Evolutionary conservation across 139 green algal species (phyloP).

Genomic region (Monoraphidium neglectum): DNA sequence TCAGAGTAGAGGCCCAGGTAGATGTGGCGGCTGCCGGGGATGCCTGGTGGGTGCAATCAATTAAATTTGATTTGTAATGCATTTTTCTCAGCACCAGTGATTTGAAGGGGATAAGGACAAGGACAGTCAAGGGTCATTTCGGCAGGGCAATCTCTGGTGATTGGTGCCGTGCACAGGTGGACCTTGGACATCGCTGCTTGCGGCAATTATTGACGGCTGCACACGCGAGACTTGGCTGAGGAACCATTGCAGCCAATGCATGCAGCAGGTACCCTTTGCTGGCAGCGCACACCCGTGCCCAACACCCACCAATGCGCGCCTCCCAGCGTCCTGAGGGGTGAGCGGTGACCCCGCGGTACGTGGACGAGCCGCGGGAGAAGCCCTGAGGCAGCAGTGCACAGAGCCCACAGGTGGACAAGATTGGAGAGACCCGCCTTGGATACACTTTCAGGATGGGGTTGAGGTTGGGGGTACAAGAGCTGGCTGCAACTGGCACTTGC

Average conservation of each 20-base stretch:
- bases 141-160: no score
- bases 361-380: constrained; percentile 83
- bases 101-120: no score
- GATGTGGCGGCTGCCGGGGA: constrained; percentile 81
- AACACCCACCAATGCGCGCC: constrained; percentile 82
- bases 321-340: constrained; percentile 89
- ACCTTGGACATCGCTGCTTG: no score
- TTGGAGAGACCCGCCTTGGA: not conserved
- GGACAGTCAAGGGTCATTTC: no score
- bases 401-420: no score
- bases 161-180: no score
- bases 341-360: constrained; percentile 83
- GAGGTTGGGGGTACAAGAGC: not conserved
- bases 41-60: no score
- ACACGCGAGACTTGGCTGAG: no score
- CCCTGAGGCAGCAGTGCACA: constrained; percentile 60
- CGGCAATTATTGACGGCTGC: no score
- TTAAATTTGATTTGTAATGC: no score
- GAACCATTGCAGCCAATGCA: no score
- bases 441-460: not conserved
- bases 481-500: not conserved
- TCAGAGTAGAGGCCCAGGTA: constrained; percentile 83
- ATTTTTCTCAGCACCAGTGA: no score
- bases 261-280: not conserved
- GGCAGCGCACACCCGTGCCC: constrained; percentile 11